A percentile compares a stretch with the other conserved stretches of the same genome.
These are phyloP conservation scores for Phytophthora aleatoria DNA, from an alignment of 352 stramenopile genomes.

Conservation along the genomic window DNA sequence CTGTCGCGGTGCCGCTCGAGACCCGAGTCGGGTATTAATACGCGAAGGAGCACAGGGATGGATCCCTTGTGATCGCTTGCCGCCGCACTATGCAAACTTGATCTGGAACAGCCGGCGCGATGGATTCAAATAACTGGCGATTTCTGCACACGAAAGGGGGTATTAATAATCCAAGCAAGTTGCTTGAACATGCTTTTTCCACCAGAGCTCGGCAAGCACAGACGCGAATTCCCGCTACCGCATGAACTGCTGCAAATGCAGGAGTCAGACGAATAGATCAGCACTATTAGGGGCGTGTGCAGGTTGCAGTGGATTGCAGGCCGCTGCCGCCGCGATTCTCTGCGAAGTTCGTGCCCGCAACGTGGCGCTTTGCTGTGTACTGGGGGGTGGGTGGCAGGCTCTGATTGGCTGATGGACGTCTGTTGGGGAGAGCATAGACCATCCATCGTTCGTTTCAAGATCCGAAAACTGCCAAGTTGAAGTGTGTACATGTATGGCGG, in stretches of 20 bases:
- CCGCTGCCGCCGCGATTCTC: too few relatives aligned
- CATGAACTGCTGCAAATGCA: too few relatives aligned
- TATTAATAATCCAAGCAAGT: slow-evolving; percentile 17
- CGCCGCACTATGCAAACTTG: slow-evolving; percentile 29
- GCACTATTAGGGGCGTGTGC: too few relatives aligned
- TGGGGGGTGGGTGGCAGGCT: slow-evolving; percentile 15
- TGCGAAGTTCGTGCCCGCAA: too few relatives aligned
- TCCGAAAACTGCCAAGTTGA: slow-evolving; percentile 17
- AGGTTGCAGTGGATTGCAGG: too few relatives aligned
- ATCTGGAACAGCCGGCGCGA: slow-evolving; percentile 30
- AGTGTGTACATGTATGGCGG: slow-evolving; percentile 5
- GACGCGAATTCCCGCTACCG: too few relatives aligned
- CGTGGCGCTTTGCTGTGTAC: neutral
- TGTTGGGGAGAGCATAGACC: slow-evolving; percentile 7
- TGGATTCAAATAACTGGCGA: slow-evolving; percentile 38
- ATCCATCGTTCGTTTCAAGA: slow-evolving; percentile 13
- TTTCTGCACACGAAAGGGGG: slow-evolving; percentile 24
- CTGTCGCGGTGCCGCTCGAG: neutral
- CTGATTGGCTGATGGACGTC: slow-evolving; percentile 23
- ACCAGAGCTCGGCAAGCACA: neutral
- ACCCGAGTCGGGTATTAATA: neutral
- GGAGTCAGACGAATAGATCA: too few relatives aligned
- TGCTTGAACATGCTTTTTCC: neutral
- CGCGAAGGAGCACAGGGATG: slow-evolving; percentile 15
- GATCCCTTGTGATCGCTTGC: slow-evolving; percentile 9